Evolutionary conservation across 805 yeast species (phyloP), one percentile per base, ranked within the genome.

Genomic region (Metschnikowia proteae): DNA sequence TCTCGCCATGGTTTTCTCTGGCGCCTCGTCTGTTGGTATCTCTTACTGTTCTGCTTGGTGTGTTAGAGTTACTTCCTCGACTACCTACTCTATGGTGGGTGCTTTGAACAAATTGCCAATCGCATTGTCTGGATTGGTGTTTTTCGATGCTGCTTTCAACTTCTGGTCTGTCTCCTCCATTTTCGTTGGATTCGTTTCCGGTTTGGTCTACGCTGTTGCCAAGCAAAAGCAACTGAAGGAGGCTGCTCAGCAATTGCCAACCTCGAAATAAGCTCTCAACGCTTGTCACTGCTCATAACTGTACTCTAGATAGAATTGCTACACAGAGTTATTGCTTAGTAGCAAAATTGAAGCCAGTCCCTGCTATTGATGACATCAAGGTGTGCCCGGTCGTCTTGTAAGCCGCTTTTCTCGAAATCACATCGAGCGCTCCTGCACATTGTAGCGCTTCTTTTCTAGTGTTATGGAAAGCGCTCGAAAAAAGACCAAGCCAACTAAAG

Each of bases 11-110:
- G 62, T 94, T 54, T 80, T 92, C 65, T 88, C 97, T 33, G 99
- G 99, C 70, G 81, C 88, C 59, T 85, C 96, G 39, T 86, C 97
- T 30, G 96, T 94, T 46, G 97, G 96, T 75, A 94, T 94, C 67
- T 92, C 98, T 39, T 94, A 94, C 81, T 89, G 97, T 72, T 90
- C 98, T 9, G 99, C 97, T 53, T 94, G 99, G 99, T 94, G 99
- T 81, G 96, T 94, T 57, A 88, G 99, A 76, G 98, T 94, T 56
- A 94, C 99, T 38, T 89, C 97, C 23, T 91, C 98, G 27, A 94
- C 99, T 48, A 94, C 99, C 48, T 94, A 94, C 76, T 89, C 97
- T 47, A 94, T 94, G 99, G 98, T 94, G 51, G 99, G 99, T 70
- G 99, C 99, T 47, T 81, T 94, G 70, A 94, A 94, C 82, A 94